Evolutionary conservation across 352 stramenopile species (phyloP).

Genomic region (Pythium brassicae): DNA sequence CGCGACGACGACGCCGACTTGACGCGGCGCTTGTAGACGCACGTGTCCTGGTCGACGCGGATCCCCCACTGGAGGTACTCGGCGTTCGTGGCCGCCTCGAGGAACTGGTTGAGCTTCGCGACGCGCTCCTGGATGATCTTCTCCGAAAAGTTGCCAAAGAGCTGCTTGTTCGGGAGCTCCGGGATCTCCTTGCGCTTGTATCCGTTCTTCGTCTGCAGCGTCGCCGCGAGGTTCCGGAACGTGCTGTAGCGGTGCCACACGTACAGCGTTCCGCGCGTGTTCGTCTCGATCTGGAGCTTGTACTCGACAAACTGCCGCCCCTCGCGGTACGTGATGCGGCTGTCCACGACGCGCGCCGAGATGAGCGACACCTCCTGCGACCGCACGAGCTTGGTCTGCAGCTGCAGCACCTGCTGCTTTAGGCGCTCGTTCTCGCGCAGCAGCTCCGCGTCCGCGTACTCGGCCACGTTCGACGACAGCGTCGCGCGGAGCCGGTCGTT

Average conservation of each 20-base stretch:
- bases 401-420: slow-evolving; percentile 62
- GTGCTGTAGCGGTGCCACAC: slow-evolving; percentile 79
- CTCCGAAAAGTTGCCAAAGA: slow-evolving; percentile 69
- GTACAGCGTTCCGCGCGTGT: slow-evolving; percentile 59
- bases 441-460: slow-evolving; percentile 63
- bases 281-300: slow-evolving; percentile 72
- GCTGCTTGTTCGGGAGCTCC: slow-evolving; percentile 68
- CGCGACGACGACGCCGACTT: slow-evolving; percentile 38
- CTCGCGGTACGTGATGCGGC: slow-evolving; percentile 61
- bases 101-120: slow-evolving; percentile 67
- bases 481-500: slow-evolving; percentile 64
- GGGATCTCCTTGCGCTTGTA: slow-evolving; percentile 74
- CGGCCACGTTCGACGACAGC: slow-evolving; percentile 59
- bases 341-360: slow-evolving; percentile 66
- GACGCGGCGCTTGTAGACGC: slow-evolving; percentile 67
- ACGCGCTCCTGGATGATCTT: slow-evolving; percentile 76
- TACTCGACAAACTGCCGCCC: slow-evolving; percentile 73
- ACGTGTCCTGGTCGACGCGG: slow-evolving; percentile 70
- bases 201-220: slow-evolving; percentile 70
- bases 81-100: slow-evolving; percentile 66
- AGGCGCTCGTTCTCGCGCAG: slow-evolving; percentile 66
- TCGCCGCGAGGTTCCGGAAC: slow-evolving; percentile 70
- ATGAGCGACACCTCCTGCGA: slow-evolving; percentile 66
- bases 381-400: slow-evolving; percentile 66
- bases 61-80: slow-evolving; percentile 77